phyloP scores from a whole-genome alignment of 2,329 filamentous ascomycete species.

The Graphilbum sp. region DNA sequence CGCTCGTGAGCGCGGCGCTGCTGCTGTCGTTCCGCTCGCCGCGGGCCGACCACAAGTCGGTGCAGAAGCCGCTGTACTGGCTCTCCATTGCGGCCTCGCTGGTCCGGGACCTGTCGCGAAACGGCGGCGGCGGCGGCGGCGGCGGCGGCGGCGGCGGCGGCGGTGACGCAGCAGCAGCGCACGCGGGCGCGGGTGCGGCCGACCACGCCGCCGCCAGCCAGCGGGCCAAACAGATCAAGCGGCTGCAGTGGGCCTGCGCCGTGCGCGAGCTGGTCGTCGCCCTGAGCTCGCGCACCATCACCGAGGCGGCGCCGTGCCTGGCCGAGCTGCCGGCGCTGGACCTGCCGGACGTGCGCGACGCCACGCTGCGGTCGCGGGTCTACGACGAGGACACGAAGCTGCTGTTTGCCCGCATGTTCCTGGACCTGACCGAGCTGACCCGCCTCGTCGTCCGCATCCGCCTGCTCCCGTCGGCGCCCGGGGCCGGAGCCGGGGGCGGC shows the following conservation, averaged over 20 bases:
- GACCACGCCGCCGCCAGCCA: not conserved
- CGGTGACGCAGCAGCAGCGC: too few species aligned
- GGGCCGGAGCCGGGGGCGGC: not conserved
- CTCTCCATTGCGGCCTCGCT: not conserved
- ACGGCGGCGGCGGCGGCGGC: too few species aligned
- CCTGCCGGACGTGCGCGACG: not conserved
- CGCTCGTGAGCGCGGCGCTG: not conserved
- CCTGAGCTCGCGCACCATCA: not conserved
- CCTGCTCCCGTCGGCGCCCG: not conserved
- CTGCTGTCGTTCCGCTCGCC: conserved; percentile 1
- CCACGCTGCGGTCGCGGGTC: not conserved
- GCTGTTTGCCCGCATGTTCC: not conserved
- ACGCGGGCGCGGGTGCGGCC: too few species aligned
- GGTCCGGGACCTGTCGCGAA: not conserved
- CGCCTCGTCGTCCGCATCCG: not conserved
- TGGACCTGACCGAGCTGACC: not conserved
- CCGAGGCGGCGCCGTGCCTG: not conserved
- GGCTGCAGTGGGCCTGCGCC: not conserved
- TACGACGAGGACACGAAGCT: not conserved
- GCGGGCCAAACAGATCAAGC: not conserved
- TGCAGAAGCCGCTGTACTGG: not conserved
- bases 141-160: too few species aligned
- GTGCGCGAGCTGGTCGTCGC: not conserved
- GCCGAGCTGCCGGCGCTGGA: not conserved
- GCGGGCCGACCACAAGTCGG: not conserved